Evolutionary conservation across 345 rosid species (phyloP), one percentile per base, ranked within the genome.

Genomic region (Cochlearia excelsa): DNA sequence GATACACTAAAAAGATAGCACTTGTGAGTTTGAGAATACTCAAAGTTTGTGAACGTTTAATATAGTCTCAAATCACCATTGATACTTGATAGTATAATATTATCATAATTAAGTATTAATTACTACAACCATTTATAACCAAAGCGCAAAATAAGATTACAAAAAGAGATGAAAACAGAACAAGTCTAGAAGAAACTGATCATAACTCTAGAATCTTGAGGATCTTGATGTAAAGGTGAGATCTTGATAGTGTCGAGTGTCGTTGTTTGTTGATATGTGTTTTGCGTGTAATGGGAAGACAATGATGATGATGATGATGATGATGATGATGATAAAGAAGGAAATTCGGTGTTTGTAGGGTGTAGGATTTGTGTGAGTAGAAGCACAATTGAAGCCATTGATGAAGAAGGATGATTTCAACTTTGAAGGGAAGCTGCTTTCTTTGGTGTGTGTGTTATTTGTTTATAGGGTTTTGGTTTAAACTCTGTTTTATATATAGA

Each of bases 371-470:
- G 51, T 26, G 70, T 57, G 65, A 70, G 69, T 7, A 70, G 61
- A 45, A 70, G 66, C 16, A 70, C 75, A 46, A 70, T 70, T 51
- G 70, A 70, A 26, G 75, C 75, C 75, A 70, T 70, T 70, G 65
- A 56, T 62, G 68, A 46, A 44, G 27, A 38, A 4, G 7, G 7
- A 37, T 2, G 2, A 3, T 1, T 40, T 5, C 46, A 9, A 6
- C 7, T 37, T 2, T 1, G 57, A 67, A 30, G 26, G 47, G 23
- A 16, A 16, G 23, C 23, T 16, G 23, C 23, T 16, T 16, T 16
- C 39, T 54, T 42, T 40, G 34, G 30, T 68, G 2, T 37, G 7
- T 45, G 35, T 53, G 37, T 53, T 30, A 28, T 43, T 70, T 37
- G 40, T 28, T 44, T 46, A 27, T 61, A 34, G 1, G 5, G 40